phyloP scores from a whole-genome alignment of 352 stramenopile species.

The Pythium monospermum region DNA sequence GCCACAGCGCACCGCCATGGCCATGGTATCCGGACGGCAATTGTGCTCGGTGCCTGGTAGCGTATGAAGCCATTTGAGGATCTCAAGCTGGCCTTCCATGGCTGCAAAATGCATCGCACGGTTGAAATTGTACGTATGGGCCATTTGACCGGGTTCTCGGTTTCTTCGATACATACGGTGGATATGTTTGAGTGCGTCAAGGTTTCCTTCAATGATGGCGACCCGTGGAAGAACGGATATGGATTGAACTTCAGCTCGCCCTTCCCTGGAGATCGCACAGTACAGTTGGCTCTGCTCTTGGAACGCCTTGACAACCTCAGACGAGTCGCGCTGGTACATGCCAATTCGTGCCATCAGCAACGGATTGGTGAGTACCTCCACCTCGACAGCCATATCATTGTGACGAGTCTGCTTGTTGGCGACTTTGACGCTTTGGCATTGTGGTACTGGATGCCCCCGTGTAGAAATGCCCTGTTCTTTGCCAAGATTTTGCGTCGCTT shows the following conservation, averaged over 20 bases:
- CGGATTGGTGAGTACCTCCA: background rate
- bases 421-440: no score
- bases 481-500: no score
- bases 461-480: no score
- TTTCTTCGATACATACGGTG: background rate
- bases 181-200: background rate
- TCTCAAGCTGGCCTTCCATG: slow-evolving; percentile 3
- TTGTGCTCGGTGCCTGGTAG: background rate
- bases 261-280: no score
- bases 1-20: slow-evolving; percentile 10
- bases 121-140: background rate
- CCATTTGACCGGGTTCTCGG: background rate
- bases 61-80: slow-evolving; percentile 7
- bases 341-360: slow-evolving; percentile 3
- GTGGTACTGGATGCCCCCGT: no score
- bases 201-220: slow-evolving; percentile 6
- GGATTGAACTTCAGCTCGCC: no score
- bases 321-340: background rate
- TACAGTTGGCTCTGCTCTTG: background rate
- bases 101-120: slow-evolving; percentile 4
- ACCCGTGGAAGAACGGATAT: background rate
- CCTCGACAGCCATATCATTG: background rate
- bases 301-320: background rate
- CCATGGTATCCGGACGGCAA: slow-evolving; percentile 8
- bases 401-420: no score